Conservation (phyloP, 2,329 filamentous ascomycete species). For the Clathrospora elynae region DNA sequence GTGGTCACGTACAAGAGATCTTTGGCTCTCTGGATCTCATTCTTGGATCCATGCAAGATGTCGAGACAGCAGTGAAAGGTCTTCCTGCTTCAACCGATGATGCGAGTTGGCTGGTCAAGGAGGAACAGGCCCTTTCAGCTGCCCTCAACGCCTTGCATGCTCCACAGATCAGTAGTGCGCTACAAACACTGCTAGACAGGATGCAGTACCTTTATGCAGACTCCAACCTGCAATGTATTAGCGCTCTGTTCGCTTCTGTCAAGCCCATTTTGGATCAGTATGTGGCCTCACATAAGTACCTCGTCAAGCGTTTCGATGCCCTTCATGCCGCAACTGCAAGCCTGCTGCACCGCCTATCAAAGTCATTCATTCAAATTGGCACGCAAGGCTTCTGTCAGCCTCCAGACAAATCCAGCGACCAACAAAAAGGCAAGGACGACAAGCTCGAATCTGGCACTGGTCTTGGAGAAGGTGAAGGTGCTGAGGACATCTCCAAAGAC, state of each 20-base stretch:
- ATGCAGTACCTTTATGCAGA: conserved; percentile 53
- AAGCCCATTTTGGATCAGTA: conserved; percentile 79
- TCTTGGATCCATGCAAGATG: conserved; percentile 78
- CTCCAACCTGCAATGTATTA: conserved; percentile 52
- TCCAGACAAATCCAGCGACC: conserved; percentile 71
- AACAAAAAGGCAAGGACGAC: conserved; percentile 70
- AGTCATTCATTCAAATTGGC: conserved; percentile 77
- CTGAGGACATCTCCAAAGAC: conserved; percentile 97
- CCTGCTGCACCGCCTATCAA: conserved; percentile 75
- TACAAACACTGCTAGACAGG: conserved; percentile 53
- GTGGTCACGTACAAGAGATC: conserved; percentile 62
- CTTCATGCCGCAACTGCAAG: conserved; percentile 74
- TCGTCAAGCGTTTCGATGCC: conserved; percentile 63
- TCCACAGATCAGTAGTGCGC: conserved; percentile 56
- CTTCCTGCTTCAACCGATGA: conserved; percentile 66
- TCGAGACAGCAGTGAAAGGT: conserved; percentile 61
- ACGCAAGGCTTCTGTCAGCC: conserved; percentile 91
- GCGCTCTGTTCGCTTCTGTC: conserved; percentile 64
- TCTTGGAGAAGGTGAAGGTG: conserved; percentile 91
- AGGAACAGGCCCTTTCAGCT: conserved; percentile 39
- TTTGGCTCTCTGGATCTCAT: conserved; percentile 73
- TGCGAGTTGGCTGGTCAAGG: conserved; percentile 65
- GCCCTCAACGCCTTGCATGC: conserved; percentile 66
- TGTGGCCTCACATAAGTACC: conserved; percentile 62
- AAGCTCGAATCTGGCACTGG: conserved; percentile 91